Evolutionary conservation across 2,329 filamentous ascomycete genomes (phyloP), one percentile per base, ranked within the genome.

Genomic region (Pseudogymnoascus sp.): DNA sequence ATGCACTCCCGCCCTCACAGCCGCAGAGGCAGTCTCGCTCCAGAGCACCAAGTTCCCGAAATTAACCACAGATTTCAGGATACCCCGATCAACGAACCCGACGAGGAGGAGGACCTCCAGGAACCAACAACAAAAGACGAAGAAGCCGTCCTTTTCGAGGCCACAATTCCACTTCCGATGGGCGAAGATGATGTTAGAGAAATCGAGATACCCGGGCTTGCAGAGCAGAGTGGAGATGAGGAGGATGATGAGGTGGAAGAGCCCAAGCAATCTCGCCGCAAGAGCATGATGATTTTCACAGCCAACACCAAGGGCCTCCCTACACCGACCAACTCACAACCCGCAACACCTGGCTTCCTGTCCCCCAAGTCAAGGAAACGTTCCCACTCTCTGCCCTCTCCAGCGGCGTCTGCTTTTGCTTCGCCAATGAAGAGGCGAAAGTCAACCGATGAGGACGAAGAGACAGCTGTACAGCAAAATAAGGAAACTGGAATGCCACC

Each of bases 151-250:
- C 60, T 58, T 22, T 35, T 65, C 60, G 80, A 86, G 7, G 80
- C 83, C 6, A 77, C 79, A 39, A 81, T 92, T 64, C 85, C 89
- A n/a, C 75, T 94, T 8, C 89, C 89, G 0, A 76, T 86, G 39
- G 78, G 78, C 22, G 78, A 83, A 35, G 80, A 85, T 57, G 90
- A 95, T 69, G 75, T 93, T 6, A 81, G 87, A 50, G 90, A 95
- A 70, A 94, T 95, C 41, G 89, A 94, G 68, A 81, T 91, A 47
- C 88, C 89, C 3, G 88, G 88, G 0, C 78, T 91, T 4, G 83
- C 81, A 1, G 73, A 72, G 11, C 80, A 85, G 65, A 83, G 79
- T 61, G 85, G 90, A 61, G 85, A 87, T 12, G 87, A 88, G 59
- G 77, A 77, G 5, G 76, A 77, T 11, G 77, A 76, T 7, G 72